phyloP scores from a whole-genome alignment of 768 basidiomycete species.

The Lenzites betulinus region DNA sequence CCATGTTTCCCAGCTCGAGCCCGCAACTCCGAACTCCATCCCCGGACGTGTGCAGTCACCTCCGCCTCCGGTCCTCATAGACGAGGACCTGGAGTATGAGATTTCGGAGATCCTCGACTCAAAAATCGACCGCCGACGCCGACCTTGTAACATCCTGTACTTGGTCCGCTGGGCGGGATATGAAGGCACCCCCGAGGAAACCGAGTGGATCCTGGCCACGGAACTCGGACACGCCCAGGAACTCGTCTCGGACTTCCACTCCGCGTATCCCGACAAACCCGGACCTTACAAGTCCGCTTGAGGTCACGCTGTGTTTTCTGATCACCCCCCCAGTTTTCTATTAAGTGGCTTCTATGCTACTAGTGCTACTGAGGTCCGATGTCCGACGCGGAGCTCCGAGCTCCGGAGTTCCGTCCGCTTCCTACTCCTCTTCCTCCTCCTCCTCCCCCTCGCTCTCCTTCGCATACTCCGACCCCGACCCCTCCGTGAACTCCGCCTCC shows the following conservation, averaged over 20 bases:
- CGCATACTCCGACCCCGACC: too few relatives aligned
- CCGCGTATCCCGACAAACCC: neutral
- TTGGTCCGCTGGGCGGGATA: neutral
- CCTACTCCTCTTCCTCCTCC: too few relatives aligned
- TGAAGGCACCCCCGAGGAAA: conserved; percentile 17
- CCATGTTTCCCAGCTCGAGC: conserved; percentile 27
- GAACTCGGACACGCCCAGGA: neutral
- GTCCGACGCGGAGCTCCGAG: too few relatives aligned
- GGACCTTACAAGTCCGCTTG: neutral
- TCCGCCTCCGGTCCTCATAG: conserved; percentile 10
- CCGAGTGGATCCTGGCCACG: conserved; percentile 11
- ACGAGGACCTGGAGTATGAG: conserved; percentile 15
- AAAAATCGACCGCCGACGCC: conserved; percentile 8
- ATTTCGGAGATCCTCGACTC: conserved; percentile 19
- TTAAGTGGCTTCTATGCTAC: too few relatives aligned
- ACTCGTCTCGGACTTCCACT: conserved; percentile 4
- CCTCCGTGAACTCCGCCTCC: too few relatives aligned
- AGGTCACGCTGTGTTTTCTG: too few relatives aligned
- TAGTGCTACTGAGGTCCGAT: too few relatives aligned
- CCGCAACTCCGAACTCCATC: conserved; percentile 15
- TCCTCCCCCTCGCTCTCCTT: too few relatives aligned
- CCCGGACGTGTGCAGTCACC: conserved; percentile 11
- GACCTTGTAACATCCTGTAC: neutral
- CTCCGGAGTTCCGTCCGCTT: too few relatives aligned
- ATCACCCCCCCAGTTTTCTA: too few relatives aligned